phyloP scores from a whole-genome alignment of 2,329 filamentous ascomycete species.

The Claviceps sp. region DNA sequence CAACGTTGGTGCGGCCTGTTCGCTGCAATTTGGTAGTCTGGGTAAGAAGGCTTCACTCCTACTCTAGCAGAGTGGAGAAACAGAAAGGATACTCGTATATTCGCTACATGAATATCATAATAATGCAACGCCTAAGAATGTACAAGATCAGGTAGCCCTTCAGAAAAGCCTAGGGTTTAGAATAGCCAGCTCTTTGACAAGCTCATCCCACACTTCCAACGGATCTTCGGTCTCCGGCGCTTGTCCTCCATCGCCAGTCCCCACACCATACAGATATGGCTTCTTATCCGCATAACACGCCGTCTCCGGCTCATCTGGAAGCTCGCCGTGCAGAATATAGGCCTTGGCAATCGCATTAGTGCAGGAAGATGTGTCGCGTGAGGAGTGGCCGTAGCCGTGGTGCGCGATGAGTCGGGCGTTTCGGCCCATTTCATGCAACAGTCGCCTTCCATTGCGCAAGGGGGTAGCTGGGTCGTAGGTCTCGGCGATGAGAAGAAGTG shows the following conservation, averaged over 20 bases:
- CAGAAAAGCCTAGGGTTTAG: constrained; percentile 5
- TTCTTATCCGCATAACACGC: constrained; percentile 33
- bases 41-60: too few species aligned
- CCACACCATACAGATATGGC: constrained; percentile 29
- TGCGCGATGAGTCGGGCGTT: constrained; percentile 35
- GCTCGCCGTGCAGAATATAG: constrained; percentile 26
- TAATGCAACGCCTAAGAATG: too few species aligned
- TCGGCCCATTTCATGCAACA: constrained; percentile 30
- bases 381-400: constrained; percentile 36
- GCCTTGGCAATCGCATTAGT: constrained; percentile 27
- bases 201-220: constrained; percentile 9
- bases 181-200: constrained; percentile 8
- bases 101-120: too few species aligned
- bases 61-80: too few species aligned
- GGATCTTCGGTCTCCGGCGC: constrained; percentile 1
- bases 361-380: constrained; percentile 30
- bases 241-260: constrained; percentile 1
- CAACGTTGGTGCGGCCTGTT: too few species aligned
- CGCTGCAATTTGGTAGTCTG: too few species aligned
- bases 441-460: constrained; percentile 30
- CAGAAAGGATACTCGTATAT: too few species aligned
- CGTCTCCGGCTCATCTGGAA: constrained; percentile 29
- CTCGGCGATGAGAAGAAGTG: constrained; percentile 33
- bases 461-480: constrained; percentile 38
- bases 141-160: background rate